phyloP scores from a whole-genome alignment of 2,329 filamentous ascomycete species.

The Daldinia sp. region DNA sequence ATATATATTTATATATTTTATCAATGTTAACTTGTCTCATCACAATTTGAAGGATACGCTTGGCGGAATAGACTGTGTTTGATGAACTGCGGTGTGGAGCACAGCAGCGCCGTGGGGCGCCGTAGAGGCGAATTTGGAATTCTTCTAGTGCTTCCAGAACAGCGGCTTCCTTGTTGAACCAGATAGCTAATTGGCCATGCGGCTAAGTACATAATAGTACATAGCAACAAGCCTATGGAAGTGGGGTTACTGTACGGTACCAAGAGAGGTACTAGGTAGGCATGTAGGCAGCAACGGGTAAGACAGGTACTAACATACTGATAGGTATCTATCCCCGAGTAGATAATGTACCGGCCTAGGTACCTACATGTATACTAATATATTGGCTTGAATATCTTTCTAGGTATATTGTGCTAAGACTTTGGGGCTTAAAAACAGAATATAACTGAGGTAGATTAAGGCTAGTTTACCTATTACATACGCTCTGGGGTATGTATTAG shows the following conservation, averaged over 20 bases:
- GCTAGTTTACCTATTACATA: not conserved
- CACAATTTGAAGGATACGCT: not conserved
- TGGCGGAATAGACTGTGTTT: not conserved
- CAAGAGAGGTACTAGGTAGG: not conserved
- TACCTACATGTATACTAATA: too few species aligned
- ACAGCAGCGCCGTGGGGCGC: constrained; percentile 4
- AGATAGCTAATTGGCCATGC: not conserved
- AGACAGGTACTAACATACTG: not conserved
- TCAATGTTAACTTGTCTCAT: not conserved
- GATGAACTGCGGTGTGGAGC: constrained; percentile 6
- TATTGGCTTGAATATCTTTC: too few species aligned
- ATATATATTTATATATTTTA: not conserved
- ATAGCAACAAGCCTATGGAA: not conserved
- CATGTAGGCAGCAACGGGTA: too few species aligned
- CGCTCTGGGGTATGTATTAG: not conserved
- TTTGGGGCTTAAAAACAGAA: too few species aligned
- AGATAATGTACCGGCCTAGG: not conserved
- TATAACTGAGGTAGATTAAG: too few species aligned
- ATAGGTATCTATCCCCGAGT: too few species aligned
- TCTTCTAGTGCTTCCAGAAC: constrained; percentile 35
- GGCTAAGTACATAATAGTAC: constrained; percentile 3
- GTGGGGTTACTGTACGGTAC: not conserved
- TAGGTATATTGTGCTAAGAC: too few species aligned
- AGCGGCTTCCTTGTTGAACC: constrained; percentile 2
- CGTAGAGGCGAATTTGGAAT: constrained; percentile 17